Percentiles rank a stretch among this genome's conserved stretches.
Conservation (phyloP, 202 grass and related monocot species). For the Elaeis oleifera region DNA sequence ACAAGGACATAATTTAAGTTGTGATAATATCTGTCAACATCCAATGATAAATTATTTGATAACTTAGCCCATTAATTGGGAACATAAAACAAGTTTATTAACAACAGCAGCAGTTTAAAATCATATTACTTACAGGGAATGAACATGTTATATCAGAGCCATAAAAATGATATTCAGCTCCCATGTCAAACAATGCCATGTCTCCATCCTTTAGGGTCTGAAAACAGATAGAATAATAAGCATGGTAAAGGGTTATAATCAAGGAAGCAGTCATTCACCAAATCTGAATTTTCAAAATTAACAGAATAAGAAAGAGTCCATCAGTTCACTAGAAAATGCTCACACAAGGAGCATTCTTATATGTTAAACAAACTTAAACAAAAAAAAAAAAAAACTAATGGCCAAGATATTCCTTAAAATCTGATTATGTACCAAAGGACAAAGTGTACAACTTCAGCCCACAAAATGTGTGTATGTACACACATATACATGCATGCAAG, state of each 20-base stretch:
- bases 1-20: no score
- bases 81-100: no score
- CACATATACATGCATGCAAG: no score
- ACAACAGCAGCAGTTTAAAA: not conserved
- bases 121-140: constrained; percentile 68
- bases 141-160: constrained; percentile 99
- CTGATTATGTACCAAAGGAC: no score
- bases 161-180: constrained; percentile 88
- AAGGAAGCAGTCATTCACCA: not conserved
- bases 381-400: no score
- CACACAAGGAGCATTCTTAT: not conserved
- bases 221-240: constrained; percentile 13
- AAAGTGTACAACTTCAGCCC: no score
- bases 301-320: not conserved
- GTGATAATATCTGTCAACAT: no score
- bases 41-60: no score
- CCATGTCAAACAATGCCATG: constrained; percentile 93
- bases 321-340: constrained; percentile 6
- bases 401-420: no score
- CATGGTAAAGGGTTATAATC: not conserved
- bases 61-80: no score
- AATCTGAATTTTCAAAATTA: not conserved
- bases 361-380: no score
- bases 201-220: constrained; percentile 86
- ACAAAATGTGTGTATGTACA: no score